Evolutionary conservation across 2,329 filamentous ascomycete species (phyloP), one percentile per base, ranked within the genome.

Genomic region (Emmonsia crescens): DNA sequence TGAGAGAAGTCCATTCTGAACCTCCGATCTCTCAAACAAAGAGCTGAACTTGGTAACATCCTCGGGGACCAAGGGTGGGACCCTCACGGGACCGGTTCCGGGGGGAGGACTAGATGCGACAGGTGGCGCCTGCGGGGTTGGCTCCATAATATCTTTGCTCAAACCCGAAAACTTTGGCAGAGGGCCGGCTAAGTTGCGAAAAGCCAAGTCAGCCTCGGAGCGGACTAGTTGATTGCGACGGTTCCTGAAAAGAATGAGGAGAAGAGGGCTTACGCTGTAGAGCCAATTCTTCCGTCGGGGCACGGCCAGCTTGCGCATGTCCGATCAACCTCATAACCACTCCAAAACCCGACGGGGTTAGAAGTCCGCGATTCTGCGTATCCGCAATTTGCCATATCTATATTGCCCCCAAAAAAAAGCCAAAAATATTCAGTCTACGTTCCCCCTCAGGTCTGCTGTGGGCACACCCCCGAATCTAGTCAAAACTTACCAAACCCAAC

Each of bases 381-480:
- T 99, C 94, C 68, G 94, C 93, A 74, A 99, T 94, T 78, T 97
- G 93, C 94, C 94, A 99, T 82, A 99, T 97, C 89, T 96, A 75
- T 63, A 66, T 29, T n/a, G 12, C 49, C 27, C 27, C 29, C 21
- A 33, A 58, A 58, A 33, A 58, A 58, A 31, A n/a, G 29, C 38
- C 31, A 38, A 29, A n/a, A 29, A 24, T 29, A n/a, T 46, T 58
- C 24, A 48, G 24, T 48, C 40, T 10, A 57, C 6, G 19, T 40
- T 16, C 29, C 54, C 27, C 14, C 46, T 19, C 38, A 10, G 6
- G 3, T 57, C 36, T 29, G 27, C 36, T 29, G 27, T 52, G 31
- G 2, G 29, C 12, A 52, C 42, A 44, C 12, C 42, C 42, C 42
- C 42, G 12, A 19, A 44, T 44, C 42, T 21, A 3, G 55, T 54